Base-by-base conservation (phyloP, 139 green algal species). In the Chlamydomonas schloesseri region DNA sequence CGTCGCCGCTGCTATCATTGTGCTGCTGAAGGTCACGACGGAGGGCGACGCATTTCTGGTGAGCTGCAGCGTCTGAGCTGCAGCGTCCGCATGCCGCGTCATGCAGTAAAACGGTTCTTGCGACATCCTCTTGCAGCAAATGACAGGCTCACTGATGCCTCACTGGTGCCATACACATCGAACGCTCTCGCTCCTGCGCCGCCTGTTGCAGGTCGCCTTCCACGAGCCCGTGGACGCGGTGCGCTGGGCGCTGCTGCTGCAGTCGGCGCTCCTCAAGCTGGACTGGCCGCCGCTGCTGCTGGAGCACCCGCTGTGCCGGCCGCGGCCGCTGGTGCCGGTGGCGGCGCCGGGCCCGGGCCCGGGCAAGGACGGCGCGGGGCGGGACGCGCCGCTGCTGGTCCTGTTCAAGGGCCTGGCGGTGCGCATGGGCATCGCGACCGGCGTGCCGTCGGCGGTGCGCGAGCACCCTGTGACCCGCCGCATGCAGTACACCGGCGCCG, bases 401-500 rank as follows among this genome's bases (percentile, higher is more conserved):
- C 60, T 82, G 31, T 82, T 82, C 60, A 82, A 82, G 33, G 78
- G 78, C 9, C 78, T 84, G 46, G 53, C 47, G 36, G 78, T 84
- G 31, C 78, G 78, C 46, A 76, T 75, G 65, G 78, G 78, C 37
- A 76, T 84, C 23, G 78, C 78, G 23, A 84, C 78, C n/a, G 78
- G 78, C 26, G 65, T 64, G 78, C 78, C 78, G 3, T 68, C 65
- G 6, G 60, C 65, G 13, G 47, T 84, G 13, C 64, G 65, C 28
- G 78, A 84, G 65, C 78, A 84, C 78, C 78, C 78, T 5, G 65
- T 84, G 46, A 84, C 78, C 31, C 64, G 65, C 15, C 65, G 78
- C n/a, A 76, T 84, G 78, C 78, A 84, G 78, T 84, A 84, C 78
- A 84, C 78, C 33, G 78, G 78, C 58, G 60, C 65, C 26, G 55